phyloP scores from a whole-genome alignment of 148 eudicot species.

The Silene latifolia region DNA sequence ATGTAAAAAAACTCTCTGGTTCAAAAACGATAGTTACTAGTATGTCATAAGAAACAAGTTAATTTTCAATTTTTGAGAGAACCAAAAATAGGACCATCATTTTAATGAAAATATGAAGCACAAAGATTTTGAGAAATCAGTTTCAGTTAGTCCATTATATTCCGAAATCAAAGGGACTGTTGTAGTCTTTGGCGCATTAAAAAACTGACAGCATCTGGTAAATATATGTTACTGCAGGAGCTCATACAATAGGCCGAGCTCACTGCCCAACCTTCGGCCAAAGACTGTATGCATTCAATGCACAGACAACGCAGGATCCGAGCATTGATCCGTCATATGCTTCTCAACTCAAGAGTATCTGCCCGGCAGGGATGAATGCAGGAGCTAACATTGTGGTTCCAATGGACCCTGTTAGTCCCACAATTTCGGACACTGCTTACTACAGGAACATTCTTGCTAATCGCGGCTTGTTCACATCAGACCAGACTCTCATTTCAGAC shows the following conservation, averaged over 20 bases:
- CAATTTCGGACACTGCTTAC: conserved; percentile 40
- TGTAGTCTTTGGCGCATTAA: background rate
- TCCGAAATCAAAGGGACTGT: background rate
- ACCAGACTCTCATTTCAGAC: conserved; percentile 52
- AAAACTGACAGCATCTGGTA: background rate
- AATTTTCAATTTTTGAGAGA: no score
- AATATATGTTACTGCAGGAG: conserved; percentile 41
- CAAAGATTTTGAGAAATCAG: no score
- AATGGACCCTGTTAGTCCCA: conserved; percentile 62
- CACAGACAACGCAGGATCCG: conserved; percentile 49
- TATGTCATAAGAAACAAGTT: no score
- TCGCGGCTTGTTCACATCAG: conserved; percentile 63
- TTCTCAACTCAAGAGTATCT: conserved; percentile 41
- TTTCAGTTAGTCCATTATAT: no score
- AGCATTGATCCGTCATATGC: conserved; percentile 54
- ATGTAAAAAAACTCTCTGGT: no score
- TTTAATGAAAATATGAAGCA: no score
- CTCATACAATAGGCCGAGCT: conserved; percentile 78
- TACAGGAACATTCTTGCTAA: conserved; percentile 47
- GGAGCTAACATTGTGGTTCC: conserved; percentile 50
- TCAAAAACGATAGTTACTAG: no score
- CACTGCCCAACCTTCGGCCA: conserved; percentile 62
- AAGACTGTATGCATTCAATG: conserved; percentile 53
- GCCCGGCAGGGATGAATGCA: conserved; percentile 42
- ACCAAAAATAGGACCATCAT: background rate